Base-by-base conservation (phyloP, 768 basidiomycete species). In the Termitomyces sp. region DNA sequence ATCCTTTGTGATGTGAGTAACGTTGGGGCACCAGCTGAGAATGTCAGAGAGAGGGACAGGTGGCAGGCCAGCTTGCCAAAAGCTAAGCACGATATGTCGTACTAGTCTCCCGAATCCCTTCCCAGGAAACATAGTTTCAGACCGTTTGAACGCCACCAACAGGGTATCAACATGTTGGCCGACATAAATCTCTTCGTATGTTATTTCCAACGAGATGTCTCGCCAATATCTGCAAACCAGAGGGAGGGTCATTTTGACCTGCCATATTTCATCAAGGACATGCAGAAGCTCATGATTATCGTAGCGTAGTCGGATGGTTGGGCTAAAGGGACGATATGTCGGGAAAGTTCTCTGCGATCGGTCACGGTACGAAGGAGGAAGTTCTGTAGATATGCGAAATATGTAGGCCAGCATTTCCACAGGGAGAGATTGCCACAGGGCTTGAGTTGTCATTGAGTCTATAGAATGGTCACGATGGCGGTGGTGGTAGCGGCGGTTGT, bases 201-300 rank as follows among this genome's bases (percentile, higher is more conserved):
- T 29, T 27, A 60, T 40, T 19, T 25, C 32, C 14, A 50, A 43
- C 8, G 62, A 32, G 19, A 56, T 44, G 17, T 44, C 14, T 56
- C 59, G n/a, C 59, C 62, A 60, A 6, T 45, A 40, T 29, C 23
- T 51, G 45, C 62, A 63, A 19, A 60, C 56, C 35, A 57, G n/a
- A 4, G 58, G 54, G 7, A 63, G 49, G 23, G 49, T 17, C 23
- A 60, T 32, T 40, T 49, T 55, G 10, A 57, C 37, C 27, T 17
- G n/a, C 59, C 53, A 63, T 2, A 34, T 38, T 35, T 54, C 21
- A 31, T 50, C 6, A 12, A 49, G 31, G n/a, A 37, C 46, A 27
- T 41, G 29, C 11, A 25, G n/a, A 27, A 49, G 19, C 19, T 21
- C 31, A 4, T 46, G 5, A 42, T 29, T 14, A 21, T 14, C 19